Evolutionary conservation across 1,139 yeast genomes (phyloP).

Genomic region (Sugiyamaella castrensis): DNA sequence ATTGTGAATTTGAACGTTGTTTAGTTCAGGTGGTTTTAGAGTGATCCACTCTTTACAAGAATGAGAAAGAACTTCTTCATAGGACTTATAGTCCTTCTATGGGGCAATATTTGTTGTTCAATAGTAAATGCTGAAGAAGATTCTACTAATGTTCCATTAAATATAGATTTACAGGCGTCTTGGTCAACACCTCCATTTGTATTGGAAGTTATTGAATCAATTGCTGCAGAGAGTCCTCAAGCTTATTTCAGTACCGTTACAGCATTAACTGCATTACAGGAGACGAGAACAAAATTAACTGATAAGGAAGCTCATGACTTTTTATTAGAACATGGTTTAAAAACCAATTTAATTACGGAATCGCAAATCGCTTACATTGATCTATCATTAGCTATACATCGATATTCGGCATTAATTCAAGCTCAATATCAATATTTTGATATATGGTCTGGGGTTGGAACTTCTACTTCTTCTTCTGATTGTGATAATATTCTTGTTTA

Average conservation of each 20-base stretch:
- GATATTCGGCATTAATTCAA: conserved; percentile 59
- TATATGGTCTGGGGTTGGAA: conserved; percentile 26
- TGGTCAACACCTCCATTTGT: conserved; percentile 44
- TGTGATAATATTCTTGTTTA: conserved; percentile 51
- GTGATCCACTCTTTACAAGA: neutral
- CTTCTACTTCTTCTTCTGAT: conserved; percentile 22
- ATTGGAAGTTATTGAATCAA: conserved; percentile 52
- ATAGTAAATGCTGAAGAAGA: neutral
- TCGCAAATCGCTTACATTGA: conserved; percentile 43
- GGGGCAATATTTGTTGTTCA: neutral
- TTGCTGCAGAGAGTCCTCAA: conserved; percentile 48
- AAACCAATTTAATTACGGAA: conserved; percentile 24
- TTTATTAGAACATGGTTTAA: conserved; percentile 38
- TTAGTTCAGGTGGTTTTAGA: too few relatives aligned
- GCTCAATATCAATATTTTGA: conserved; percentile 58
- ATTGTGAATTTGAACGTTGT: too few relatives aligned
- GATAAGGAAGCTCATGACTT: conserved; percentile 44
- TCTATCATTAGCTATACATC: conserved; percentile 52
- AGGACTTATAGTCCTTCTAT: neutral
- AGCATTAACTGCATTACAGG: conserved; percentile 36
- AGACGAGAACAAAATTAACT: conserved; percentile 28
- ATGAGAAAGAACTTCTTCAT: conserved; percentile 4
- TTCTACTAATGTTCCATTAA: conserved; percentile 1
- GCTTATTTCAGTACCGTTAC: conserved; percentile 49
- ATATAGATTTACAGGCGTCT: conserved; percentile 30